A percentile compares a stretch with the other conserved stretches of the same genome.
These are phyloP conservation scores for Hortiboletus flavorubellus DNA, from an alignment of 768 basidiomycete species.

Conservation along the genomic window DNA sequence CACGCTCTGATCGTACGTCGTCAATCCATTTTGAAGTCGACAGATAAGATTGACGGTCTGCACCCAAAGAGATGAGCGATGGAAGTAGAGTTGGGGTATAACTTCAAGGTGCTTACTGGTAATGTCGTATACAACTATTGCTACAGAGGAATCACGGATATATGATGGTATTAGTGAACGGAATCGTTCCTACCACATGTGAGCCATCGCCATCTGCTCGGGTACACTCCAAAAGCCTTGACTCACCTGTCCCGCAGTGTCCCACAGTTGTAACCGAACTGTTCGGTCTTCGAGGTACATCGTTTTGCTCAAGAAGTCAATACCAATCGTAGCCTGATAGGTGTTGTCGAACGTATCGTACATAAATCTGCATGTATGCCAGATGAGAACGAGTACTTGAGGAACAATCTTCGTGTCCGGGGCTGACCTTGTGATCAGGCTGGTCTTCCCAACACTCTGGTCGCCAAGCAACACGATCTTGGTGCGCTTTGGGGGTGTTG, in stretches of 20 bases:
- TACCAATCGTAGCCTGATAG: slow-evolving; percentile 96
- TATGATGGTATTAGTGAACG: slow-evolving; percentile 97
- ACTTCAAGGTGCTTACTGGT: slow-evolving; percentile 64
- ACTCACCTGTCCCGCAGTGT: slow-evolving; percentile 90
- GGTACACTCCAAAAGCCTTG: slow-evolving; percentile 1
- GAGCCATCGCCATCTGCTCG: background rate
- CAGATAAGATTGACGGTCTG: slow-evolving; percentile 96
- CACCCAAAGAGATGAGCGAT: slow-evolving; percentile 3
- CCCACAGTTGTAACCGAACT: slow-evolving; percentile 96
- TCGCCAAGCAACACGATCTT: slow-evolving; percentile 96
- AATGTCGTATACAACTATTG: slow-evolving; percentile 98
- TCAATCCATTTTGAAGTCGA: slow-evolving; percentile 99
- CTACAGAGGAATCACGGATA: slow-evolving; percentile 97
- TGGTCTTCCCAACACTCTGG: slow-evolving; percentile 98
- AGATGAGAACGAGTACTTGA: slow-evolving; percentile 2
- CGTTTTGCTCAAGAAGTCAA: slow-evolving; percentile 99
- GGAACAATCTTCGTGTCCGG: slow-evolving; percentile 2
- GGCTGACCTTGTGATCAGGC: slow-evolving; percentile 88
- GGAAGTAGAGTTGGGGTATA: background rate
- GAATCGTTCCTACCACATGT: slow-evolving; percentile 77
- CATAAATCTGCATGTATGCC: slow-evolving; percentile 71
- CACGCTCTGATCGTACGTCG: slow-evolving; percentile 95
- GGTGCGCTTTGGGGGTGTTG: slow-evolving; percentile 87
- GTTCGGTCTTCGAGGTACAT: slow-evolving; percentile 99
- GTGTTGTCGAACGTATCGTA: slow-evolving; percentile 99